Evolutionary conservation across 2,329 filamentous ascomycete species (phyloP).

Genomic region (Alternaria conjuncta): DNA sequence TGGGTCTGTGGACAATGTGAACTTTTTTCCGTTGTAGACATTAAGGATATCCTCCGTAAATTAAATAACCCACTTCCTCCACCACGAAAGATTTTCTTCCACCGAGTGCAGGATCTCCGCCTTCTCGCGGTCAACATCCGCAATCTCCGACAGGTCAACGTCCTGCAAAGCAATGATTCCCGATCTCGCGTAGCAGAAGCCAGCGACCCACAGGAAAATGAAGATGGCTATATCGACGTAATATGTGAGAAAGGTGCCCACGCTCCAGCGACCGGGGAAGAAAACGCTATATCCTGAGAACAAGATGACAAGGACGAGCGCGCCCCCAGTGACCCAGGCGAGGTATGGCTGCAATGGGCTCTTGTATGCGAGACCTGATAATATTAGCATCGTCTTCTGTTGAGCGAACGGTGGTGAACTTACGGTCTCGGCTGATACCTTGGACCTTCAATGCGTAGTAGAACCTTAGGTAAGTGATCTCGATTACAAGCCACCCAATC

Average conservation of each 20-base stretch:
- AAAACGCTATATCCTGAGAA: conserved; percentile 77
- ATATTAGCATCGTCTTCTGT: neutral
- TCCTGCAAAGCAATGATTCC: neutral
- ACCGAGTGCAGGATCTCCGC: neutral
- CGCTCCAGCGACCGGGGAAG: conserved; percentile 67
- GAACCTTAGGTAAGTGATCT: conserved; percentile 64
- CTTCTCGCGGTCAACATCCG: neutral
- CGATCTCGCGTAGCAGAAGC: neutral
- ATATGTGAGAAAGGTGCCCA: conserved; percentile 49
- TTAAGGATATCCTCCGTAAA: neutral
- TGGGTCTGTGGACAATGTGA: neutral
- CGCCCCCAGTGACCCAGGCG: neutral
- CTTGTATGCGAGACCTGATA: neutral
- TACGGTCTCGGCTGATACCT: conserved; percentile 49
- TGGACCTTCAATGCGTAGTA: conserved; percentile 48
- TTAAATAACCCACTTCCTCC: neutral
- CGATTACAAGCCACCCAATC: conserved; percentile 59
- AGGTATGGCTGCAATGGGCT: conserved; percentile 7
- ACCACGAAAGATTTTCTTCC: neutral
- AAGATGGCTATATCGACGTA: conserved; percentile 55
- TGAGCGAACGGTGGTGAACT: neutral
- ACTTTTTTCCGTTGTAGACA: neutral
- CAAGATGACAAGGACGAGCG: conserved; percentile 67
- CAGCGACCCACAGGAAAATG: neutral
- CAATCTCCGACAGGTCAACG: neutral